These are phyloP conservation scores for Mastigamoeba balamuthi DNA, from an alignment of 78 protist genomes.

Conservation along the genomic window DNA sequence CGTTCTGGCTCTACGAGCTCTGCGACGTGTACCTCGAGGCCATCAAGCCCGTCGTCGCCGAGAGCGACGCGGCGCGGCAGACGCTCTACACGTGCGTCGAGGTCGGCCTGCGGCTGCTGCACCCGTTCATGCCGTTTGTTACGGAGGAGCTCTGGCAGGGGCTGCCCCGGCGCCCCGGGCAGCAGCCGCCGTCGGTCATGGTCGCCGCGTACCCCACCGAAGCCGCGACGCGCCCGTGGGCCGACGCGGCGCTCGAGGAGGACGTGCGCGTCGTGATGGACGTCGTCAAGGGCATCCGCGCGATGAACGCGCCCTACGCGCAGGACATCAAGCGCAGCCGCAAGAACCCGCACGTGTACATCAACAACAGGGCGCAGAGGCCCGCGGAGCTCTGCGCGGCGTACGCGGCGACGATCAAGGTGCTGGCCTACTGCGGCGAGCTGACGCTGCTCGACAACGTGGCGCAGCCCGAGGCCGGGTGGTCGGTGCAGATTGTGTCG, in stretches of 20 bases:
- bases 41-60: slow-evolving; percentile 40
- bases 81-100: slow-evolving; percentile 67
- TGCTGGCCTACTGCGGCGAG: not conserved
- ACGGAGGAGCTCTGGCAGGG: slow-evolving; percentile 93
- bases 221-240: not conserved
- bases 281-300: not conserved
- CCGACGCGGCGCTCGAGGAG: not conserved
- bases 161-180: slow-evolving; percentile 49
- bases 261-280: not conserved
- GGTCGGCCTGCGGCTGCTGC: slow-evolving; percentile 72
- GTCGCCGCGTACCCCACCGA: slow-evolving; percentile 43
- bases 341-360: not conserved
- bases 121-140: slow-evolving; percentile 96
- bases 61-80: slow-evolving; percentile 16
- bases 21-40: slow-evolving; percentile 92
- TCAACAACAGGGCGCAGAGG: not conserved
- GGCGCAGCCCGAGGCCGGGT: not conserved
- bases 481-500: not conserved
- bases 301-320: not conserved
- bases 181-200: slow-evolving; percentile 37
- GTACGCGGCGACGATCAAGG: not conserved
- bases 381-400: not conserved
- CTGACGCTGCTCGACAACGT: not conserved
- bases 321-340: not conserved
- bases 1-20: slow-evolving; percentile 67